These are phyloP conservation scores for Antarctomyces pellizariae DNA, from an alignment of 495 filamentous ascomycete genomes.

Conservation along the genomic window DNA sequence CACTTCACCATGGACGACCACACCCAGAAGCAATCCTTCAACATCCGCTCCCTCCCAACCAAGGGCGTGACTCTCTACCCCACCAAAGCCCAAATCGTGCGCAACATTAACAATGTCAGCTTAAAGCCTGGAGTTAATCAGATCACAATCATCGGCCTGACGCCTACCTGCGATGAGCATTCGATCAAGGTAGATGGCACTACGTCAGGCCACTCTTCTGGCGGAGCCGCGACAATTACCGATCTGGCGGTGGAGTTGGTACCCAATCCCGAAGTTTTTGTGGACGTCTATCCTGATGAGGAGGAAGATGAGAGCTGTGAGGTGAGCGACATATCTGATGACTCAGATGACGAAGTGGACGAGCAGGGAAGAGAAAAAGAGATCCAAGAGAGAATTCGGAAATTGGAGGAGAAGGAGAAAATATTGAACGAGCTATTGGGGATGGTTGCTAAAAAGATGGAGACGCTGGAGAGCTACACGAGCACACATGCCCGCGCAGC, in stretches of 20 bases:
- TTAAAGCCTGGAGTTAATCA: conserved; percentile 38
- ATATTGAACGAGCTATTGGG: conserved; percentile 15
- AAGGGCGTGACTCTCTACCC: conserved; percentile 39
- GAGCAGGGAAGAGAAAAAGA: conserved; percentile 10
- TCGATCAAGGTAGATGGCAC: conserved; percentile 50
- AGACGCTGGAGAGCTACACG: conserved; percentile 23
- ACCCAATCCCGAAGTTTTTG: conserved; percentile 30
- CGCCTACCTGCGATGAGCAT: conserved; percentile 36
- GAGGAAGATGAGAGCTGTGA: conserved; percentile 15
- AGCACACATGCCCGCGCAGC: too few relatives aligned
- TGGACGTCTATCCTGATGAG: conserved; percentile 29
- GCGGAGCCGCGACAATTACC: conserved; percentile 36
- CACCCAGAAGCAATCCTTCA: conserved; percentile 19
- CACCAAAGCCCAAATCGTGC: conserved; percentile 32
- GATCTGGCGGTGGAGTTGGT: conserved; percentile 40
- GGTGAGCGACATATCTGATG: conserved; percentile 12
- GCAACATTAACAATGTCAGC: conserved; percentile 34
- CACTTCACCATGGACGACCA: too few relatives aligned
- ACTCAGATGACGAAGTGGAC: conserved; percentile 15
- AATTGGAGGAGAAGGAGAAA: conserved; percentile 15
- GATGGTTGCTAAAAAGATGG: conserved; percentile 17
- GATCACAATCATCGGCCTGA: conserved; percentile 39
- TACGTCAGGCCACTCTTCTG: too few relatives aligned
- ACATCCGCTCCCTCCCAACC: conserved; percentile 29
- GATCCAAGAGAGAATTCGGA: conserved; percentile 8